Base-by-base conservation (phyloP, 192 early-diverging fungal genomes). In the Cladochytrium replicatum region DNA sequence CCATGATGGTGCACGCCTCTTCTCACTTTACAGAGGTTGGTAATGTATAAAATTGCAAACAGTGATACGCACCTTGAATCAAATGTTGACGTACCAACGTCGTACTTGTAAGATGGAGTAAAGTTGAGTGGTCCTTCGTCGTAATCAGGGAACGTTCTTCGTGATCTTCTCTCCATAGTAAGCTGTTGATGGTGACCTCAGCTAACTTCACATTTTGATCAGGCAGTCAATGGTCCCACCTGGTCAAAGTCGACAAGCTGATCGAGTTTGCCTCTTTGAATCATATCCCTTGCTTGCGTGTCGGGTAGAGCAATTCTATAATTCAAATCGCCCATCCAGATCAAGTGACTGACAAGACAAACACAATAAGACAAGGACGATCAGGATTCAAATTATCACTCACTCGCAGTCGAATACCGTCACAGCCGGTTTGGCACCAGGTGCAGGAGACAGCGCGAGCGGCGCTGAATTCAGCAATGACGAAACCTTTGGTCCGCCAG, bases 251-350 rank as follows among this genome's bases (percentile, higher is more conserved):
- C 75, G 26, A 91, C 58, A 21, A 97, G 65, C 2, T 71, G 25
- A n/a, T 72, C 63, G 23, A 80, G 58, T 30, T 91, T 59, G 4
- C 75, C 68, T 9, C 67, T 63, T 9, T 63, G 69, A 2, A 91
- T 29, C 0, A 67, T 32, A 4, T 52, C 50, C 46, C 81, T 80
- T 31, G 86, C 74, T 4, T 75, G 77, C 5, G 63, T 60, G 41
- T 85, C 79, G 3, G 78, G 60, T 0, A 91, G 48, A 3, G 67
- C 64, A 27, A 99, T 66, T 2, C 95, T 78, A 64, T 99, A 97
- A 60, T 99, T 99, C 46, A 99, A 58, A 59, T 99, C 95, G 23
- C 95, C 95, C 11, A 93, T 59, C 85, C 88, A 99, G 38, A 99
- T 71, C 21, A 88, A 66, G 59, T 86, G 81, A 48, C 83, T 83